phyloP scores from a whole-genome alignment of 129 eudicot genomes.

The Dittrichia graveolens region DNA sequence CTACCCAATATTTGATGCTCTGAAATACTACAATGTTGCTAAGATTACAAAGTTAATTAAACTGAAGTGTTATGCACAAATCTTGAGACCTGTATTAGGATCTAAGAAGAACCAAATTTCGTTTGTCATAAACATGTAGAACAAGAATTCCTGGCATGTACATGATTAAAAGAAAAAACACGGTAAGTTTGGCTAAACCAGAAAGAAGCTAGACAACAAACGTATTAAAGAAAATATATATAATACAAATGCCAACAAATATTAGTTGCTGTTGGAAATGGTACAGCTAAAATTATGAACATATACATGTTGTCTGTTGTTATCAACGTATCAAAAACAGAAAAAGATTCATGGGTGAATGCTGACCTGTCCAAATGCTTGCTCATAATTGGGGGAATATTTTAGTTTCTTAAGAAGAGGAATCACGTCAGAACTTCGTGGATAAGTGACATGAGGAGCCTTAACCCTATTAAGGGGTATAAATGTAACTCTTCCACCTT shows the following conservation, averaged over 20 bases:
- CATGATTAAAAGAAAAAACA: background rate
- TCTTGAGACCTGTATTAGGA: background rate
- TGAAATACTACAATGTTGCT: background rate
- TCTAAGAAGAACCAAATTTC: background rate
- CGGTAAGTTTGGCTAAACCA: background rate
- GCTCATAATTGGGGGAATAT: constrained; percentile 44
- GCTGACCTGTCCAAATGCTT: constrained; percentile 88
- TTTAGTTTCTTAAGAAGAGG: constrained; percentile 79
- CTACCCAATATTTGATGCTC: background rate
- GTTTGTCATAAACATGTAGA: background rate
- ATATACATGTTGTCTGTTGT: background rate
- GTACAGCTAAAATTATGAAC: constrained; percentile 12
- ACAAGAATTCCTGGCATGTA: background rate
- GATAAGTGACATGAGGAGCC: constrained; percentile 79
- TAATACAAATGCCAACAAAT: background rate
- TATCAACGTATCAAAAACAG: constrained; percentile 13
- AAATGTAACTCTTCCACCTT: constrained; percentile 97
- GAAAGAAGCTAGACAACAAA: background rate
- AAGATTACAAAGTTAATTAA: background rate
- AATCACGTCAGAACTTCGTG: constrained; percentile 76
- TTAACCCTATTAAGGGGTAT: constrained; percentile 93
- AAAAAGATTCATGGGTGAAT: constrained; percentile 11
- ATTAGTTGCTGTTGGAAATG: background rate
- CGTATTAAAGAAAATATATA: too few species aligned
- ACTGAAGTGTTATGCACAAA: background rate